phyloP scores from a whole-genome alignment of 2,329 filamentous ascomycete genomes.

The Berkeleyomyces rouxiae region DNA sequence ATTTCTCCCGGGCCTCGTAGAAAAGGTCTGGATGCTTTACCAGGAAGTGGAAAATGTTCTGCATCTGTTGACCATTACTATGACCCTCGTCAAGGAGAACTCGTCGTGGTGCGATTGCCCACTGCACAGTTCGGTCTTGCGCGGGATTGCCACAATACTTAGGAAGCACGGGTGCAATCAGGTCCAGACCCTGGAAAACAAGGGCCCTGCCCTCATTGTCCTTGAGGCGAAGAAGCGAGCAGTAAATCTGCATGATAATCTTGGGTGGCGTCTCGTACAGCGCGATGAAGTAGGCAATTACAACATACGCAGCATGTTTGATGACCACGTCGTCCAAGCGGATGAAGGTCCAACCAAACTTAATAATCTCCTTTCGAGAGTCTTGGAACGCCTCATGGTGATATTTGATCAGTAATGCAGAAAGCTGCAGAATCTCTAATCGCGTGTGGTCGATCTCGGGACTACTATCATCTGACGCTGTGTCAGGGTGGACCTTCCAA shows the following conservation, averaged over 20 bases:
- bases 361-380: constrained; percentile 92
- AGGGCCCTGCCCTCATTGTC: constrained; percentile 86
- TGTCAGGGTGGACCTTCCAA: constrained; percentile 77
- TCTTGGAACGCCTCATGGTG: constrained; percentile 78
- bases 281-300: constrained; percentile 94
- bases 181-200: constrained; percentile 84
- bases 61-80: constrained; percentile 77
- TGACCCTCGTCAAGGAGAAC: constrained; percentile 89
- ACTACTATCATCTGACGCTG: constrained; percentile 64
- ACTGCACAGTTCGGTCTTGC: constrained; percentile 61
- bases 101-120: constrained; percentile 78
- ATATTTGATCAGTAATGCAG: constrained; percentile 89
- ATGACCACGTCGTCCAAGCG: constrained; percentile 97
- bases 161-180: constrained; percentile 85
- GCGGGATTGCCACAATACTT: constrained; percentile 56
- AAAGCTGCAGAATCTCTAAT: constrained; percentile 90
- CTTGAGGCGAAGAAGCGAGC: constrained; percentile 76
- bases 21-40: constrained; percentile 86
- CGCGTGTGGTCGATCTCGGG: constrained; percentile 86
- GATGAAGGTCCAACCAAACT: constrained; percentile 98
- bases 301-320: constrained; percentile 93
- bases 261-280: constrained; percentile 93
- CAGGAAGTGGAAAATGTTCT: constrained; percentile 92
- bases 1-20: constrained; percentile 86
- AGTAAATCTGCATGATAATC: constrained; percentile 90